phyloP scores from a whole-genome alignment of 2,329 filamentous ascomycete species.

The Claviceps sp. region DNA sequence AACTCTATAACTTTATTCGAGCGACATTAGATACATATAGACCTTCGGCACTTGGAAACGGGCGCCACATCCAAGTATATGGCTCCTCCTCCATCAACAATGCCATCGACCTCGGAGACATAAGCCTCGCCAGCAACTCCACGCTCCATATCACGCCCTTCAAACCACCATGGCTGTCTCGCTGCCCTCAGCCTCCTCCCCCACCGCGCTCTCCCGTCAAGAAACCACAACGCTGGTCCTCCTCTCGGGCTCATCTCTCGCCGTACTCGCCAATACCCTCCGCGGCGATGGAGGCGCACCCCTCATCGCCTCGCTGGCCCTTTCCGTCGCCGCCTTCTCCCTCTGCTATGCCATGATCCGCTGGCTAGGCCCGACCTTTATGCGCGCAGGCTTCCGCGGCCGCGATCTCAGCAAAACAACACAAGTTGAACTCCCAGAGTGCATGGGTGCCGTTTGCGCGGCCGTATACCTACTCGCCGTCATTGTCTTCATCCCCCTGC shows the following conservation, averaged over 20 bases:
- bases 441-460: slow-evolving; percentile 88
- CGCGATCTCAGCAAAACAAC: slow-evolving; percentile 65
- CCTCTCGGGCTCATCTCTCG: slow-evolving; percentile 55
- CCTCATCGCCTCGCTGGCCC: slow-evolving; percentile 73
- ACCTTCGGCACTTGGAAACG: no score
- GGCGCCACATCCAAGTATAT: neutral
- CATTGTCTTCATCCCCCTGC: slow-evolving; percentile 89
- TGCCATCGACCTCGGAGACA: neutral
- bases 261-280: slow-evolving; percentile 68
- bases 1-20: no score
- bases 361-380: slow-evolving; percentile 86
- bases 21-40: no score
- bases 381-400: slow-evolving; percentile 77
- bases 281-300: slow-evolving; percentile 69
- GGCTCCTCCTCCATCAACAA: neutral
- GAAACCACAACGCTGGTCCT: slow-evolving; percentile 45
- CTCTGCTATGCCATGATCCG: slow-evolving; percentile 74
- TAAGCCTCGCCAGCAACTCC: neutral
- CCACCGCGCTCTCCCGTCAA: slow-evolving; percentile 31
- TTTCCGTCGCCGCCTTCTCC: slow-evolving; percentile 73
- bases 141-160: neutral
- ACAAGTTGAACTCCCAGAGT: slow-evolving; percentile 74
- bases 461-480: slow-evolving; percentile 81
- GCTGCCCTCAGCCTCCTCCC: slow-evolving; percentile 3
- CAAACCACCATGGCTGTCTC: slow-evolving; percentile 1